Conservation (phyloP, 2,329 filamentous ascomycete species). For the Epichloe sibirici region DNA sequence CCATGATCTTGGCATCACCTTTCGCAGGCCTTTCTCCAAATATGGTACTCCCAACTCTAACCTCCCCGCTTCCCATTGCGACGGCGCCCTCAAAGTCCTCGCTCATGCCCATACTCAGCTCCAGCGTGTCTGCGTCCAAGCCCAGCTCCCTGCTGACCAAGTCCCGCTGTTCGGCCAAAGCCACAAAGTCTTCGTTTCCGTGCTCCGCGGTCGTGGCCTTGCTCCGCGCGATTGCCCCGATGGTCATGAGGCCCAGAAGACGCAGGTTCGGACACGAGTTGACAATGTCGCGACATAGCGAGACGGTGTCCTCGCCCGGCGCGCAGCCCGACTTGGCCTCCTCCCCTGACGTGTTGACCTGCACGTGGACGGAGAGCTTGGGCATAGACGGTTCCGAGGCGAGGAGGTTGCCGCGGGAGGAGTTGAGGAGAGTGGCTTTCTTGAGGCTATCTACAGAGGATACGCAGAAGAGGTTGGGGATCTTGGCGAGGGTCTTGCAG, state of each 20-base stretch:
- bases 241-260: slow-evolving; percentile 87
- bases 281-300: slow-evolving; percentile 57
- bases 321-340: slow-evolving; percentile 70
- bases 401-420: slow-evolving; percentile 52
- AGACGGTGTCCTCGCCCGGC: slow-evolving; percentile 48
- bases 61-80: slow-evolving; percentile 70
- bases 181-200: slow-evolving; percentile 85
- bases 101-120: slow-evolving; percentile 98
- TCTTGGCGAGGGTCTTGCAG: slow-evolving; percentile 74
- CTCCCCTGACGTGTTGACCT: slow-evolving; percentile 92
- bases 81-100: slow-evolving; percentile 90
- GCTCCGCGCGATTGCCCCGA: slow-evolving; percentile 84
- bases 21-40: slow-evolving; percentile 76
- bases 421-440: slow-evolving; percentile 74
- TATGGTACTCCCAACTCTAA: slow-evolving; percentile 85
- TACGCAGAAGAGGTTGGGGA: slow-evolving; percentile 83
- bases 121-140: slow-evolving; percentile 43
- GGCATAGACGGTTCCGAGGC: slow-evolving; percentile 24
- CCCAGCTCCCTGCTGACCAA: slow-evolving; percentile 44
- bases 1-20: slow-evolving; percentile 60
- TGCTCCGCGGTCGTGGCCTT: slow-evolving; percentile 57
- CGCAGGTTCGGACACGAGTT: slow-evolving; percentile 60
- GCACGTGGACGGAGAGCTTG: slow-evolving; percentile 66
- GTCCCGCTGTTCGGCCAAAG: slow-evolving; percentile 58
- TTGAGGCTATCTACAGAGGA: slow-evolving; percentile 81